Conservation (phyloP, 176 grass and related monocot species). For the Aegilops umbellulata region DNA sequence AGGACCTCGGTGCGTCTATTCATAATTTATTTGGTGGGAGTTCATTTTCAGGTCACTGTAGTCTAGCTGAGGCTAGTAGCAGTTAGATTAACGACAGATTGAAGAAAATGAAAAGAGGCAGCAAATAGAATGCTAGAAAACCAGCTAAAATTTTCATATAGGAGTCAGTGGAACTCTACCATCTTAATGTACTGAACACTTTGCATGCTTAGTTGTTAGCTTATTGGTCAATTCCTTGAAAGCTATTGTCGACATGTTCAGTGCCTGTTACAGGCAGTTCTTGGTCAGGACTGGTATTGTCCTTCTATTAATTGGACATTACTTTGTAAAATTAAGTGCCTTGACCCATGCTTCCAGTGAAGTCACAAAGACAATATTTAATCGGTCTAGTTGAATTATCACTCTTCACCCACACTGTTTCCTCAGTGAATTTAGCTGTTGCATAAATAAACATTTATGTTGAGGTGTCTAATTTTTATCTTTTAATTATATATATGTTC, state of each 20-base stretch:
- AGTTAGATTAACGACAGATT: background rate
- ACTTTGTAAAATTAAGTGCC: background rate
- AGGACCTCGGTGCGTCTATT: background rate
- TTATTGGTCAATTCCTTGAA: background rate
- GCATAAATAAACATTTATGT: constrained; percentile 1
- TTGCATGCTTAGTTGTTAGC: background rate
- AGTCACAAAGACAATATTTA: background rate
- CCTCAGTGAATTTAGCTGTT: background rate
- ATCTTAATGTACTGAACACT: background rate
- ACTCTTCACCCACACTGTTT: background rate
- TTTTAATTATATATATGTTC: constrained; percentile 13
- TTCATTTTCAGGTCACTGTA: background rate
- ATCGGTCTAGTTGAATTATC: background rate
- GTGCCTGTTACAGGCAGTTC: background rate
- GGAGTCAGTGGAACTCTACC: background rate
- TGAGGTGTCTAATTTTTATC: background rate
- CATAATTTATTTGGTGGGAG: background rate
- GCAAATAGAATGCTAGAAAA: background rate
- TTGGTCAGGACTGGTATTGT: background rate
- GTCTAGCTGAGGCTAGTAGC: background rate
- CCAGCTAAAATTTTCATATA: background rate
- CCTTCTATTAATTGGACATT: background rate
- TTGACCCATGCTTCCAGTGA: background rate
- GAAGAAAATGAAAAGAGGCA: background rate
- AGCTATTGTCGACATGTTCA: background rate